These are phyloP conservation scores for Suhomyces faveliae DNA, from an alignment of 805 yeast species.

Conservation along the genomic window DNA sequence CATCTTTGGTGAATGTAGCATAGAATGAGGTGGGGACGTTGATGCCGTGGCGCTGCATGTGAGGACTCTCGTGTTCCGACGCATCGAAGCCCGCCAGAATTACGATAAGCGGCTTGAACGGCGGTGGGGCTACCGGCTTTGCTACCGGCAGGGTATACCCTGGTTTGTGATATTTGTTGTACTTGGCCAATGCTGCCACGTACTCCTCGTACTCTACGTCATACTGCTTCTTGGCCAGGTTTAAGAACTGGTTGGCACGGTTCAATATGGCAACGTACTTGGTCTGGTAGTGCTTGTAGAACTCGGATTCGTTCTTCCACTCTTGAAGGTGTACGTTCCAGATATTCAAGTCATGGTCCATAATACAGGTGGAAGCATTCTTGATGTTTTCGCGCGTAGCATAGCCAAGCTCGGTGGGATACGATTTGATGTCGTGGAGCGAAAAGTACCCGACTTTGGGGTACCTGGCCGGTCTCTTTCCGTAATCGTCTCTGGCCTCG, in stretches of 20 bases:
- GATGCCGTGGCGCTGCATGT: constrained; percentile 82
- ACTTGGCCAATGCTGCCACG: constrained; percentile 21
- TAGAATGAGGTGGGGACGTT: constrained; percentile 81
- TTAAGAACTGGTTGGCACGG: constrained; percentile 65
- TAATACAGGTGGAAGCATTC: constrained; percentile 75
- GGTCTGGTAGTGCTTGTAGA: constrained; percentile 57
- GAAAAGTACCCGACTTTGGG: constrained; percentile 82
- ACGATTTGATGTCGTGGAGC: constrained; percentile 80
- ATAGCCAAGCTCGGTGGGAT: constrained; percentile 77
- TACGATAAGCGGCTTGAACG: constrained; percentile 53
- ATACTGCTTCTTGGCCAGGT: constrained; percentile 45
- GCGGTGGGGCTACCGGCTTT: constrained; percentile 36
- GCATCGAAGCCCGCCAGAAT: constrained; percentile 90
- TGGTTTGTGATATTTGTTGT: constrained; percentile 34
- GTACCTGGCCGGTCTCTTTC: constrained; percentile 40
- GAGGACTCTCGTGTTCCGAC: constrained; percentile 74
- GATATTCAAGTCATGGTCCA: constrained; percentile 72
- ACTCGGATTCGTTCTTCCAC: constrained; percentile 63
- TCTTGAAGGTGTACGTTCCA: constrained; percentile 83
- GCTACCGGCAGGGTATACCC: constrained; percentile 25
- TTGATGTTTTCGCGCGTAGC: constrained; percentile 69
- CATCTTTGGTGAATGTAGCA: constrained; percentile 68
- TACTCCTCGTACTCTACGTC: constrained; percentile 34
- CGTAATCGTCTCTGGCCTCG: constrained; percentile 47
- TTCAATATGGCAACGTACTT: constrained; percentile 60